These are phyloP conservation scores for Rubus idaeus DNA, from an alignment of 306 rosid genomes.

Conservation along the genomic window DNA sequence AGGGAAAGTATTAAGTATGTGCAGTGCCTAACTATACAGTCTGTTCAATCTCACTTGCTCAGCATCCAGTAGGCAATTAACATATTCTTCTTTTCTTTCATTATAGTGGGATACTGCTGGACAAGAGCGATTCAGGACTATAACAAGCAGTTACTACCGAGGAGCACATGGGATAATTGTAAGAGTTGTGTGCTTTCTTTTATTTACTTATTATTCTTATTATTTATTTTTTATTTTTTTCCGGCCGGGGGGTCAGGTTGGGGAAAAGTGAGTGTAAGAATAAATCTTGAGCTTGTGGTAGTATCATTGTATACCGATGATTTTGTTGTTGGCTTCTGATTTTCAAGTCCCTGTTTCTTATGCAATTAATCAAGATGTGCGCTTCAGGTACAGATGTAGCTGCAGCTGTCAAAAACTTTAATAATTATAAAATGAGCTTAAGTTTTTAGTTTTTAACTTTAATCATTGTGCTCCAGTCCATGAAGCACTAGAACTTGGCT, in stretches of 20 bases:
- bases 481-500: neutral
- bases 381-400: neutral
- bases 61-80: conserved; percentile 3
- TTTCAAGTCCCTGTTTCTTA: neutral
- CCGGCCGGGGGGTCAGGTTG: neutral
- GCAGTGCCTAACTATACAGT: neutral
- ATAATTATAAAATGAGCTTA: neutral
- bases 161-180: conserved; percentile 99
- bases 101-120: conserved; percentile 97
- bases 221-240: neutral
- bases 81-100: conserved; percentile 23
- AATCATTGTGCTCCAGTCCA: neutral
- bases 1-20: neutral
- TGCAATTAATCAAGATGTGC: neutral
- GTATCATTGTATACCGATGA: neutral
- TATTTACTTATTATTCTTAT: neutral
- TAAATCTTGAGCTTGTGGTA: neutral
- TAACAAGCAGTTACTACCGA: conserved; percentile 96
- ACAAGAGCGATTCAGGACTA: conserved; percentile 98
- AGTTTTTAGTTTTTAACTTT: too few relatives aligned
- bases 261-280: neutral
- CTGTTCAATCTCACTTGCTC: neutral
- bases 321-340: neutral
- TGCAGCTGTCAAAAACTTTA: neutral
- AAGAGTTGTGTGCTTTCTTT: conserved; percentile 24